Conservation (phyloP, 2,329 filamentous ascomycete species). For the Aspergillus sp. region DNA sequence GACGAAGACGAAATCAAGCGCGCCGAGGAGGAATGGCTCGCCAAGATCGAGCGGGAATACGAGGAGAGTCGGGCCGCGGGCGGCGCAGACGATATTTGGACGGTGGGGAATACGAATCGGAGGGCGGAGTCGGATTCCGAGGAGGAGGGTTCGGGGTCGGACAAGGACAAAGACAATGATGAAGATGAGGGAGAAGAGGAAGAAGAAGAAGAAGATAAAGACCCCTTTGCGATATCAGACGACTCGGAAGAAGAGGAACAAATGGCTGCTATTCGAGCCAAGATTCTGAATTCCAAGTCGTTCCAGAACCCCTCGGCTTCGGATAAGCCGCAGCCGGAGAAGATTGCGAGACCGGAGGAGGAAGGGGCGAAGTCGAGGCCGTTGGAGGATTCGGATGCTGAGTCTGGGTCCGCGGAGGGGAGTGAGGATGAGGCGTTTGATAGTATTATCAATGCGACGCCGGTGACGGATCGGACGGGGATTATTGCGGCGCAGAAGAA, state of each 20-base stretch:
- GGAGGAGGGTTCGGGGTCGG: conserved; percentile 50
- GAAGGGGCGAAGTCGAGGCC: conserved; percentile 33
- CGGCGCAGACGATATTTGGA: conserved; percentile 70
- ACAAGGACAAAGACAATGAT: conserved; percentile 50
- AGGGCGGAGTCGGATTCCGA: conserved; percentile 56
- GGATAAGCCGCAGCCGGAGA: conserved; percentile 59
- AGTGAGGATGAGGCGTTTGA: conserved; percentile 78
- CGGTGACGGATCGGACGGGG: conserved; percentile 82
- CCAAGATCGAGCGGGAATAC: conserved; percentile 87
- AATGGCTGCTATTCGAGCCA: conserved; percentile 88
- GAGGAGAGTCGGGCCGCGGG: conserved; percentile 69
- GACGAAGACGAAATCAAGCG: conserved; percentile 81
- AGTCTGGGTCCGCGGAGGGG: conserved; percentile 67
- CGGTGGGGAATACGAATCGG: conserved; percentile 84
- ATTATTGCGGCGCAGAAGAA: conserved; percentile 64
- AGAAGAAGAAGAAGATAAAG: conserved; percentile 53
- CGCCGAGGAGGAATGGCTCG: conserved; percentile 84
- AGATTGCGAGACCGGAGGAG: conserved; percentile 60
- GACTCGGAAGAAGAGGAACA: conserved; percentile 80
- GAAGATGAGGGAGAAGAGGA: conserved; percentile 49
- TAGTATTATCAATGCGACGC: conserved; percentile 87
- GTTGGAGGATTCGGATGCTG: conserved; percentile 63
- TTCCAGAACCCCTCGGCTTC: conserved; percentile 65
- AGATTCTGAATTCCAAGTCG: conserved; percentile 87
- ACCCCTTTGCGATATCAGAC: conserved; percentile 76